Base-by-base conservation (phyloP, 2,329 filamentous ascomycete genomes). In the Penicillium brevicompactum region DNA sequence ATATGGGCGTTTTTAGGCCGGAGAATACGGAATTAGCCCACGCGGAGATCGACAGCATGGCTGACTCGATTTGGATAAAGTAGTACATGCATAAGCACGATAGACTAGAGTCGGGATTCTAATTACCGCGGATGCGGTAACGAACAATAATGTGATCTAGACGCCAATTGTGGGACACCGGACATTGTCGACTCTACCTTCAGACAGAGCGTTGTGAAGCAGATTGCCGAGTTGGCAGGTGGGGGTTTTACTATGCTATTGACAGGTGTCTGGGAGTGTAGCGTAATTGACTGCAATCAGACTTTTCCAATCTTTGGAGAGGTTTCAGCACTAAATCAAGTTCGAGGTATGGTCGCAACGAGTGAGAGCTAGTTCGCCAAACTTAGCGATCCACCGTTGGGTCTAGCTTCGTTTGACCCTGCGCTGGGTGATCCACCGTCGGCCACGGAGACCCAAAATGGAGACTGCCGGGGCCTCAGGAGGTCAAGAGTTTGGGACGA, bases 361-460 rank as follows among this genome's bases (percentile, higher is more conserved):
- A 41, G 38, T 49, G 2, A 31, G 38, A 24, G 42, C 31, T 42
- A 42, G 32, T 30, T 38, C 2, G 21, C 22, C 5, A 30, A 9
- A 30, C 21, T 42, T 51, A 46, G 32, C 18, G 4, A n/a, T 37
- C 32, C n/a, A n/a, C 30, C 41, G 40, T 51, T 51, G 13, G 41
- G 41, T 27, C 16, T 51, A 51, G 42, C 49, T 46, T 30, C 32
- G 27, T 51, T 51, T 46, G 32, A 40, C 11, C n/a, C 18, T 22
- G 24, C 3, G 2, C 14, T 14, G 13, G 31, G 8, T 8, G 37
- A 16, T 27, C 34, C 49, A 51, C 49, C 38, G 38, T 45, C 22
- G 24, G 11, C 13, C 9, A 32, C 31, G 42, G 24, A 22, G 31
- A 21, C 30, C 40, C 32, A 43, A 51, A 46, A 46, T 46, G 18